phyloP scores from a whole-genome alignment of 208 protist genomes.

The Leptomonas pyrrhocoris region DNA sequence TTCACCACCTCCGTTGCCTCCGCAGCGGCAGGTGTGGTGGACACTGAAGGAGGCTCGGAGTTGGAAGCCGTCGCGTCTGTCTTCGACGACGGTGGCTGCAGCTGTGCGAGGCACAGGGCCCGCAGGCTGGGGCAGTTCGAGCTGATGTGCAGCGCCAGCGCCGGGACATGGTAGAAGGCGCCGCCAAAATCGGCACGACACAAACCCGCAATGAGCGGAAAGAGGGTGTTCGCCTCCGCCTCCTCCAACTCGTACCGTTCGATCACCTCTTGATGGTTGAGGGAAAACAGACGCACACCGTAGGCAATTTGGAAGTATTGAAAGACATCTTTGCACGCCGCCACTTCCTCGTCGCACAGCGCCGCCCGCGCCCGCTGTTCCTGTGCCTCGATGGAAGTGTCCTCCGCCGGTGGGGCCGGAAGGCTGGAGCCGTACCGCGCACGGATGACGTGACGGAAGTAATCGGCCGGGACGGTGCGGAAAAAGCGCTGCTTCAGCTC shows the following conservation, averaged over 20 bases:
- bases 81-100: constrained; percentile 8
- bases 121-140: constrained; percentile 30
- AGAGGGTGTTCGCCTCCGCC: constrained; percentile 42
- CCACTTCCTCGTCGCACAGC: constrained; percentile 44
- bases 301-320: constrained; percentile 70
- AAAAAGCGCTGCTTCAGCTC: constrained; percentile 53
- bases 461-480: constrained; percentile 57
- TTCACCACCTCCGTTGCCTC: not conserved
- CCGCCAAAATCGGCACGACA: constrained; percentile 59
- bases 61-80: too few species aligned
- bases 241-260: constrained; percentile 61
- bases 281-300: constrained; percentile 53
- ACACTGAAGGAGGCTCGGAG: too few species aligned
- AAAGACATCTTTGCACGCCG: constrained; percentile 41
- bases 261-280: constrained; percentile 54
- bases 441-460: constrained; percentile 57
- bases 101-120: constrained; percentile 30
- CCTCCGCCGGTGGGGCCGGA: constrained; percentile 3
- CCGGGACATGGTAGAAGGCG: constrained; percentile 48
- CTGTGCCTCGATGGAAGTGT: constrained; percentile 44
- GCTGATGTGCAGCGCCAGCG: constrained; percentile 46
- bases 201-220: constrained; percentile 25
- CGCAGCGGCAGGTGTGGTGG: too few species aligned
- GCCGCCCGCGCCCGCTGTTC: constrained; percentile 35
- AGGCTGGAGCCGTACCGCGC: constrained; percentile 44